These are phyloP conservation scores for Acacia crassicarpa DNA, from an alignment of 306 rosid genomes.

Conservation along the genomic window DNA sequence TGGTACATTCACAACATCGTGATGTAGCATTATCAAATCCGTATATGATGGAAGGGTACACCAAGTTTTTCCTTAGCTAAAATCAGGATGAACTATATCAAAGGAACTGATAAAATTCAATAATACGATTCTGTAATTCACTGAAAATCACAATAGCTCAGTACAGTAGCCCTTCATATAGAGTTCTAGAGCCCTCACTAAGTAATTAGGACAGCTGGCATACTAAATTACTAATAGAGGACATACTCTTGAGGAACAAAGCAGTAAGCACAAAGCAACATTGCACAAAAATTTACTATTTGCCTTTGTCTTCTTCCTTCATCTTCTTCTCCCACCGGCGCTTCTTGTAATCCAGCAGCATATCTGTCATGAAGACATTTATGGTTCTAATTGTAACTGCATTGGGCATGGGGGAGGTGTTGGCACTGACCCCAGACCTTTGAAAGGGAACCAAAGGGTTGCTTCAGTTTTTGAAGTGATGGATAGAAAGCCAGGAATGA, in stretches of 20 bases:
- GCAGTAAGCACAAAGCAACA: conserved; percentile 21
- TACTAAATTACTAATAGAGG: too few relatives aligned
- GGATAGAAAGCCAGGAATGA: conserved; percentile 70
- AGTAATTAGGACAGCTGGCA: too few relatives aligned
- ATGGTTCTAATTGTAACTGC: conserved; percentile 92
- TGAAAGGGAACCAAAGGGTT: conserved; percentile 94
- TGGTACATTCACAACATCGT: background rate
- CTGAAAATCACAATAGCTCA: background rate
- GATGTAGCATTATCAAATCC: conserved; percentile 11
- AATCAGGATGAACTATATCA: background rate
- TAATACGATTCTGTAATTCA: background rate
- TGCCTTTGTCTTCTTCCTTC: conserved; percentile 91
- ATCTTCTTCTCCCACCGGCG: conserved; percentile 91
- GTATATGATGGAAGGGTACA: background rate
- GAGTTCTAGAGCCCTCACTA: background rate
- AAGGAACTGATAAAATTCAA: background rate
- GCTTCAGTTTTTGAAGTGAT: conserved; percentile 85
- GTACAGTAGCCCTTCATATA: background rate
- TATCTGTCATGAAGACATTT: conserved; percentile 91
- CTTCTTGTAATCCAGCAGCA: conserved; percentile 79
- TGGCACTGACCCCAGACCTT: conserved; percentile 93
- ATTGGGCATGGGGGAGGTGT: conserved; percentile 88
- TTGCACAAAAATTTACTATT: conserved; percentile 31
- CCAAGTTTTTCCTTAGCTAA: conserved; percentile 2
- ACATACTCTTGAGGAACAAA: background rate